Percentiles rank a stretch among this genome's conserved stretches.
Evolutionary conservation across 495 filamentous ascomycete genomes (phyloP).

Genomic region (Xylaria bambusicola): DNA sequence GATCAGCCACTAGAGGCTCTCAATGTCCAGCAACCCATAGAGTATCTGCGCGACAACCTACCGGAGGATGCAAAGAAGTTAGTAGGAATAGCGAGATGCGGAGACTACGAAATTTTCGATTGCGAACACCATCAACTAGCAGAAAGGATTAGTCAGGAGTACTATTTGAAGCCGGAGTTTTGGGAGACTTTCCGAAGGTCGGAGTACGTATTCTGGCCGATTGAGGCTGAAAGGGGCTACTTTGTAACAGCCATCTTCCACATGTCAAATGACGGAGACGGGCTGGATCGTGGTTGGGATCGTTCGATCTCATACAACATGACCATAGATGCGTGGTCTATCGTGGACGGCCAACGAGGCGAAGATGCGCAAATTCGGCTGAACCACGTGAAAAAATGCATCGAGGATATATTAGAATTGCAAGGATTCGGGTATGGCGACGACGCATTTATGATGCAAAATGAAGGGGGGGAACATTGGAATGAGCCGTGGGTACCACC

Average conservation of each 20-base stretch:
- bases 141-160: neutral
- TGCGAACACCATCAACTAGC: too few relatives aligned
- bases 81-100: neutral
- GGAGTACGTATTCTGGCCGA: conserved; percentile 15
- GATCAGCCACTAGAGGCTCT: neutral
- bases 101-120: too few relatives aligned
- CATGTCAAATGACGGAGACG: neutral
- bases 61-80: neutral
- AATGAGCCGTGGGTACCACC: conserved; percentile 11
- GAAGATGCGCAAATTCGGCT: neutral
- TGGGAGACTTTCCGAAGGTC: neutral
- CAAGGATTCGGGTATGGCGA: neutral
- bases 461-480: neutral
- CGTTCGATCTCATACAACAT: neutral
- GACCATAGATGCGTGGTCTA: neutral
- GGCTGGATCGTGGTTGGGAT: neutral
- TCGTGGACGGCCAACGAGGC: conserved; percentile 8
- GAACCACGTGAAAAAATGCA: neutral
- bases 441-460: neutral
- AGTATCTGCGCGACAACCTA: neutral
- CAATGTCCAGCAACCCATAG: conserved; percentile 1
- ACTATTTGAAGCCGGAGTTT: neutral
- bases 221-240: neutral
- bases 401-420: neutral
- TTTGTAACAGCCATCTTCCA: conserved; percentile 16